Conservation (phyloP, 495 filamentous ascomycete genomes). For the Lophiotrema nucula region DNA sequence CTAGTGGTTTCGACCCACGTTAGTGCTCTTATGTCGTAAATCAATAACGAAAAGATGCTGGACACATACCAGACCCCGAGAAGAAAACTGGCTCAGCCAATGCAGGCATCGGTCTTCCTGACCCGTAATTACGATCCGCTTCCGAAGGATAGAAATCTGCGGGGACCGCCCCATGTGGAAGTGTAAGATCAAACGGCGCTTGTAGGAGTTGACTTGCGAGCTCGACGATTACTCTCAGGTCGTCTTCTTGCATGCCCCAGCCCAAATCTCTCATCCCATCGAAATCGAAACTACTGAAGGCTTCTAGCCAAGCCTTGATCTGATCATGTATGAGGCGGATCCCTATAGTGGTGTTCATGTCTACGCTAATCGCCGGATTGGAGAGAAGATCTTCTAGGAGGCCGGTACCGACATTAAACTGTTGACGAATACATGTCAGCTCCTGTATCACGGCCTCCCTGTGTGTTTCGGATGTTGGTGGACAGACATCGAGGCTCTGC, state of each 20-base stretch:
- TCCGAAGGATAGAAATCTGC: conserved; percentile 3
- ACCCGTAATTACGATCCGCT: neutral
- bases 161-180: neutral
- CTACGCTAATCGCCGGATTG: no score
- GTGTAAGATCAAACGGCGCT: neutral
- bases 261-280: no score
- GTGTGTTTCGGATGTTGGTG: neutral
- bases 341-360: no score
- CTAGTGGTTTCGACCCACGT: no score
- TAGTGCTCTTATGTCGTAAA: no score
- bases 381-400: no score
- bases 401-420: no score
- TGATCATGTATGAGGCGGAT: conserved; percentile 11
- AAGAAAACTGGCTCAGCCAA: conserved; percentile 20
- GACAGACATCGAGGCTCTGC: neutral
- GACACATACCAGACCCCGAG: neutral
- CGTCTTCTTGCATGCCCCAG: conserved; percentile 5
- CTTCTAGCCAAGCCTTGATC: conserved; percentile 1
- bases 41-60: no score
- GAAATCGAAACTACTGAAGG: no score
- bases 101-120: neutral
- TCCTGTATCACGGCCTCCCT: no score
- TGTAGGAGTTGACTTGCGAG: conserved; percentile 14
- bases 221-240: conserved; percentile 15
- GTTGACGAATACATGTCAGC: no score